Evolutionary conservation across 73 alveolate genomes (phyloP).

Genomic region (Blepharisma japonicum): DNA sequence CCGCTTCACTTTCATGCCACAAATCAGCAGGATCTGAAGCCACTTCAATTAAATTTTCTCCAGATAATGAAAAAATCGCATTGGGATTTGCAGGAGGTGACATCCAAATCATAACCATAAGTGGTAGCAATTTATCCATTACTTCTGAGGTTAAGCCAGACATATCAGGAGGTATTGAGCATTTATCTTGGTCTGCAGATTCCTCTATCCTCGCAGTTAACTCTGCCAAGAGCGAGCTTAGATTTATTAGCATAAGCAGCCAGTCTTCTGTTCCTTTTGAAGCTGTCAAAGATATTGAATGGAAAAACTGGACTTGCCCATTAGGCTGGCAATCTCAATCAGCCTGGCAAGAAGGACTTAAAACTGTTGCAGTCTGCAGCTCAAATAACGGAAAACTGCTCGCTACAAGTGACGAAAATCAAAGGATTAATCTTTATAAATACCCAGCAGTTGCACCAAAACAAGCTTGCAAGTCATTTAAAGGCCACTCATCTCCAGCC

Average conservation of each 20-base stretch:
- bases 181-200: conserved; percentile 94
- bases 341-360: conserved; percentile 90
- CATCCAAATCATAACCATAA: conserved; percentile 77
- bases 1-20: conserved; percentile 58
- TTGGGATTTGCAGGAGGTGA: conserved; percentile 95
- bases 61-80: conserved; percentile 77
- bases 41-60: conserved; percentile 90
- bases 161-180: conserved; percentile 84
- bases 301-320: conserved; percentile 94
- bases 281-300: conserved; percentile 74
- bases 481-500: conserved; percentile 93
- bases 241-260: conserved; percentile 75
- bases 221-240: conserved; percentile 91
- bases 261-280: conserved; percentile 76
- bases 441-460: conserved; percentile 92
- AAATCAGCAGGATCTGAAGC: conserved; percentile 62
- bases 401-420: conserved; percentile 93
- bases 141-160: conserved; percentile 62
- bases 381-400: conserved; percentile 64
- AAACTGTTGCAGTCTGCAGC: conserved; percentile 82
- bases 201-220: conserved; percentile 72
- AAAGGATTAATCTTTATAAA: conserved; percentile 85
- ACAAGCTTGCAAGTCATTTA: conserved; percentile 75
- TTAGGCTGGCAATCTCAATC: conserved; percentile 94
- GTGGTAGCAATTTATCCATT: conserved; percentile 51